Percentiles rank a stretch among this genome's conserved stretches.
phyloP scores from a whole-genome alignment of 768 basidiomycete species.

The Kwoniella europaea region DNA sequence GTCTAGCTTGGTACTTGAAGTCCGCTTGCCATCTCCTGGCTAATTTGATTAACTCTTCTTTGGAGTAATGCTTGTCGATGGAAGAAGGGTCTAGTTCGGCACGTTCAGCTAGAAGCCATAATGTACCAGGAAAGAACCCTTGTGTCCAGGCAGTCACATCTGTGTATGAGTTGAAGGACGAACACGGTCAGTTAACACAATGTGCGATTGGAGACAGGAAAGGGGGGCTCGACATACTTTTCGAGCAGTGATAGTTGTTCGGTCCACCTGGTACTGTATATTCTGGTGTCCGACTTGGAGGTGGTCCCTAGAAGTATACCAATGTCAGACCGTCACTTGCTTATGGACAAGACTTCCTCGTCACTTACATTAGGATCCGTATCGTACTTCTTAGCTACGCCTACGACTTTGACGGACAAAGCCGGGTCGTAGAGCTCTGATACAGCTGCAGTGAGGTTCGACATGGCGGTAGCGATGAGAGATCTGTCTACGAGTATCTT shows the following conservation, averaged over 20 bases:
- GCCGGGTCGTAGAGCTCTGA: conserved; percentile 36
- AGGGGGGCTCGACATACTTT: conserved; percentile 23
- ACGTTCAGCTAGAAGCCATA: conserved; percentile 50
- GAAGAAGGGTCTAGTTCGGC: conserved; percentile 22
- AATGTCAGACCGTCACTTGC: too few species aligned
- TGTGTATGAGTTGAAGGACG: background rate
- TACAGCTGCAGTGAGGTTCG: conserved; percentile 6
- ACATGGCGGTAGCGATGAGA: too few species aligned
- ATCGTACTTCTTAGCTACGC: conserved; percentile 51
- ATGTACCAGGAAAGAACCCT: conserved; percentile 48
- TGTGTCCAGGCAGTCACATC: conserved; percentile 45
- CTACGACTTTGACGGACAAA: conserved; percentile 45
- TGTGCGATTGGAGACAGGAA: background rate
- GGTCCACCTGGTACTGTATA: conserved; percentile 47
- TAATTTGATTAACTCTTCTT: conserved; percentile 36
- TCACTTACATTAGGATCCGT: conserved; percentile 36
- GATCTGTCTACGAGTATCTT: too few species aligned
- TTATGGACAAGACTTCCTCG: background rate
- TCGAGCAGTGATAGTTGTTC: conserved; percentile 43
- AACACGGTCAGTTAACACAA: background rate
- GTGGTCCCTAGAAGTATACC: conserved; percentile 23
- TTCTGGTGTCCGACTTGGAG: conserved; percentile 38
- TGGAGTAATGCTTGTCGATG: conserved; percentile 27
- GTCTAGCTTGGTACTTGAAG: conserved; percentile 37
- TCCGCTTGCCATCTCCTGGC: conserved; percentile 42